Evolutionary conservation across 345 rosid genomes (phyloP), one percentile per base, ranked within the genome.

Genomic region (Passiflora organensis): DNA sequence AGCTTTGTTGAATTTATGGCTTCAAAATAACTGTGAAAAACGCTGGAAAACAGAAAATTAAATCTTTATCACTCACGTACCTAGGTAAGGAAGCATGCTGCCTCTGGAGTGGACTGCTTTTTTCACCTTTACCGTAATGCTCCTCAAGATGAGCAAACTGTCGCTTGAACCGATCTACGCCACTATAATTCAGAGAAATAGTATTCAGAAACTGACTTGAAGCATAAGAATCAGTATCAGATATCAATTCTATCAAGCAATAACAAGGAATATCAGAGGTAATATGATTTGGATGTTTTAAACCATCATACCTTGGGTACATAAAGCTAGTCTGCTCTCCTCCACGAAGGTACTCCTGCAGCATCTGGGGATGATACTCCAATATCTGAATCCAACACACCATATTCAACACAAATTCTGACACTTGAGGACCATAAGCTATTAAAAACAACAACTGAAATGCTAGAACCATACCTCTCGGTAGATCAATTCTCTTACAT

Each of bases 91-190:
- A 93, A 69, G 94, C 99, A 60, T 93, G 95, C 48, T 83, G 96
- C 45, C 95, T 78, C 58, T 77, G 96, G 53, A 93, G 87, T 16
- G 95, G 97, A 43, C 86, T 59, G 66, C 78, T 58, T 72, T 73
- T 80, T 78, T 84, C 95, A 21, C 97, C 97, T 72, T 79, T 93
- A 55, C 94, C 83, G 51, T 72, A 66, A 68, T 80, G 77, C 73
- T 93, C 99, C 74, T 89, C 99, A 53, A 93, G 86, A 70, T 93
- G 95, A 9, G 99, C 99, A 77, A 93, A 93, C 68, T 93, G 99
- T 65, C 96, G 72, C 83, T 89, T 93, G 74, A 93, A 93, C 53
- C 97, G 94, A 77, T 93, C 99, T 45, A 89, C 99, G 41, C 99
- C 99, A 69, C 99, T 93, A 64, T 13, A 65, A 32, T 56, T 66